Evolutionary conservation across 2,329 filamentous ascomycete species (phyloP).

Genomic region (Penicillium paneum): DNA sequence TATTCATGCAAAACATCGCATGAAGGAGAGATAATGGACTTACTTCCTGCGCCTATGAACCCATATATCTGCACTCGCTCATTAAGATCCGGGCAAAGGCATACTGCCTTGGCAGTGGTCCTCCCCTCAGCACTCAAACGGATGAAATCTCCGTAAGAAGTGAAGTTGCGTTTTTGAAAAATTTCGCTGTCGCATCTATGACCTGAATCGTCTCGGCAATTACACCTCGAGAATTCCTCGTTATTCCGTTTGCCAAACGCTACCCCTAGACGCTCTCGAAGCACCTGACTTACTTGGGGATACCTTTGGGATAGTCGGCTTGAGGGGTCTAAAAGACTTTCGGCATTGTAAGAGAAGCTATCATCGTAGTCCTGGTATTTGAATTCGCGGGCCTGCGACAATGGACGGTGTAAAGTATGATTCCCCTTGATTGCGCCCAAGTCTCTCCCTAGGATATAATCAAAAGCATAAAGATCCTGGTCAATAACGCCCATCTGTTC

Average conservation of each 20-base stretch:
- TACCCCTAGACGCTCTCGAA: slow-evolving; percentile 8
- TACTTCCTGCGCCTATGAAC: slow-evolving; percentile 20
- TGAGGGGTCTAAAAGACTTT: slow-evolving; percentile 8
- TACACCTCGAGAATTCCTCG: slow-evolving; percentile 13
- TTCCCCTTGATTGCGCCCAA: neutral
- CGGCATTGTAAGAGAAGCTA: neutral
- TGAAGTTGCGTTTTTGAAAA: neutral
- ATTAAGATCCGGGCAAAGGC: slow-evolving; percentile 2
- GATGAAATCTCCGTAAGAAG: neutral
- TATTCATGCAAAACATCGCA: neutral
- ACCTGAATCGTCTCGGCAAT: neutral
- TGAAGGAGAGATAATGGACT: neutral
- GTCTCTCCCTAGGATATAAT: neutral
- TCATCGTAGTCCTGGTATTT: neutral
- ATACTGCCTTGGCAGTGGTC: neutral
- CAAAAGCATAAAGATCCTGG: neutral
- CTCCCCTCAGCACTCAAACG: neutral
- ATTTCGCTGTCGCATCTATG: neutral
- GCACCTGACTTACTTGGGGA: slow-evolving; percentile 12
- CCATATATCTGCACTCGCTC: slow-evolving; percentile 17
- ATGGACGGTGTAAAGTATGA: neutral
- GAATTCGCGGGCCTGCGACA: neutral
- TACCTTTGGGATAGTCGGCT: slow-evolving; percentile 6
- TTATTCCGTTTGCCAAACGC: slow-evolving; percentile 5
- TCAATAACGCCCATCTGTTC: neutral